Evolutionary conservation across 2,329 filamentous ascomycete genomes (phyloP).

Genomic region (Catunica adiposa): DNA sequence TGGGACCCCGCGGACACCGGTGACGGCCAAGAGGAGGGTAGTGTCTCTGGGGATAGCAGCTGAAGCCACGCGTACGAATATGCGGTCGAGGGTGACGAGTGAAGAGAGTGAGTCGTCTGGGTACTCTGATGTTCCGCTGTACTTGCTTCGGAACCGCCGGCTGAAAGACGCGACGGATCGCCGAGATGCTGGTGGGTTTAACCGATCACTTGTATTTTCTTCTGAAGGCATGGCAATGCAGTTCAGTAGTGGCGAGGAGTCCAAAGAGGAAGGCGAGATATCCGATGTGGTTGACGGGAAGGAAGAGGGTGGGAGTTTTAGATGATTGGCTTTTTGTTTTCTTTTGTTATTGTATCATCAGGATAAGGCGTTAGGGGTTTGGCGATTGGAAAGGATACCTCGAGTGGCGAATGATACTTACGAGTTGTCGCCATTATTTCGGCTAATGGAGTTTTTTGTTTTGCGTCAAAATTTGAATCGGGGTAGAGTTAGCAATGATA

Average conservation of each 20-base stretch:
- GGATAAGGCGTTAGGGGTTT: not conserved
- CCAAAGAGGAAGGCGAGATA: not conserved
- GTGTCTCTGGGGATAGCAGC: too few relatives aligned
- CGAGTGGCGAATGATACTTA: not conserved
- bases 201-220: not conserved
- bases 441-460: too few relatives aligned
- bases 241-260: not conserved
- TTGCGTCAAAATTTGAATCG: too few relatives aligned
- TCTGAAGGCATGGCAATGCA: too few relatives aligned
- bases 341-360: not conserved
- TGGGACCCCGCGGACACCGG: too few relatives aligned
- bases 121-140: conserved; percentile 5
- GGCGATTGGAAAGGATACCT: not conserved
- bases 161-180: not conserved
- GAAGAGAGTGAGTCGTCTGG: not conserved
- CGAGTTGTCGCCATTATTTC: too few relatives aligned
- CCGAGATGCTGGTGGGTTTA: not conserved
- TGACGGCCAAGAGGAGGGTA: too few relatives aligned
- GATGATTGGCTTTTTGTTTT: not conserved
- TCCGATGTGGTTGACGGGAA: not conserved
- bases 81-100: not conserved
- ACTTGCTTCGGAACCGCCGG: conserved; percentile 5
- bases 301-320: not conserved
- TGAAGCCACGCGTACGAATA: not conserved
- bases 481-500: too few relatives aligned